Evolutionary conservation across 73 alveolate genomes (phyloP).

Genomic region (Stentor coeruleus): DNA sequence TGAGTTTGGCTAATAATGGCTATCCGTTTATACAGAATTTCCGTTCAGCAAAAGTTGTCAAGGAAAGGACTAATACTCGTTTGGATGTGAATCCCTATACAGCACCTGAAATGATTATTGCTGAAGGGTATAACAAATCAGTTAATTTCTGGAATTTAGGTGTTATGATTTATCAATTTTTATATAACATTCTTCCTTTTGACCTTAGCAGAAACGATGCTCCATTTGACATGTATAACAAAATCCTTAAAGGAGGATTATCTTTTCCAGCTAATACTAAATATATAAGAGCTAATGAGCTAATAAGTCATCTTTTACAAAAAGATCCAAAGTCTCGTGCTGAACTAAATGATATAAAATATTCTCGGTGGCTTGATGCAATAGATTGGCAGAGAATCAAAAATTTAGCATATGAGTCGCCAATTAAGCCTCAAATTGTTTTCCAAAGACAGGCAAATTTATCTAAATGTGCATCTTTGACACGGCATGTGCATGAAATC

Average conservation of each 20-base stretch:
- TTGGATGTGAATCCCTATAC: background rate
- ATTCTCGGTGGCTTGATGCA: background rate
- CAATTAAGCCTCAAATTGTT: too few species aligned
- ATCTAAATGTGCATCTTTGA: too few species aligned
- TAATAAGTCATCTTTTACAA: background rate
- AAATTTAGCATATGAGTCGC: too few species aligned
- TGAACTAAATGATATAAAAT: background rate
- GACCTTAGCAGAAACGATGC: background rate
- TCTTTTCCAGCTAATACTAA: background rate
- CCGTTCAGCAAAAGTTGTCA: background rate
- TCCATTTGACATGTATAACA: background rate
- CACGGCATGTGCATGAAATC: too few species aligned
- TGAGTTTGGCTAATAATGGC: background rate
- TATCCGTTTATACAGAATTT: background rate
- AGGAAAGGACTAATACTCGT: background rate
- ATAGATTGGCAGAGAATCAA: background rate
- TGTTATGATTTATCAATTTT: background rate
- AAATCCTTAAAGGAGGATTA: background rate
- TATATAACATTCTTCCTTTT: constrained; percentile 23
- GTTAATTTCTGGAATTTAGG: constrained; percentile 32
- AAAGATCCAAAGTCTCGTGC: background rate
- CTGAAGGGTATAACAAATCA: constrained; percentile 4
- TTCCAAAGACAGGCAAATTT: too few species aligned
- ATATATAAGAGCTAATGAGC: background rate
- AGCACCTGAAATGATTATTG: constrained; percentile 25